Conservation (phyloP, 371 early-diverging fungal species). For the Capniomyces stellatus region DNA sequence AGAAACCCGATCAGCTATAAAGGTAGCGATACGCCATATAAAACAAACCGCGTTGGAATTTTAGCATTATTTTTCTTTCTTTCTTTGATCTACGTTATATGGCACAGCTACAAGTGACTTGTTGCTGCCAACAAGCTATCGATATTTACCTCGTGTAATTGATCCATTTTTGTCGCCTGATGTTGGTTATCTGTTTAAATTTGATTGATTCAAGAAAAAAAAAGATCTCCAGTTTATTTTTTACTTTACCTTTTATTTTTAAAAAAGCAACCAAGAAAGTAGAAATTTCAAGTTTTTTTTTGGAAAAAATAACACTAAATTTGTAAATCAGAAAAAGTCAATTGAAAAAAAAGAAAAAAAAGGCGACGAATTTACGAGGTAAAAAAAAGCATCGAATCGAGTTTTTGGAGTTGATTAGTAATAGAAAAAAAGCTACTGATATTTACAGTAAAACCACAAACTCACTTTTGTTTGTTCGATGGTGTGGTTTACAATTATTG, state of each 20-base stretch:
- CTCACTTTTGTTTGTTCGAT: no score
- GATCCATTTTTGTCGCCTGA: constrained; percentile 1
- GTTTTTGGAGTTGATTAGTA: no score
- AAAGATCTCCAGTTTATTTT: background rate
- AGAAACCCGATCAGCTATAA: constrained; percentile 9
- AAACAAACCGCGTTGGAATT: background rate
- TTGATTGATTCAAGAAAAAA: background rate
- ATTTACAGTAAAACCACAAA: no score
- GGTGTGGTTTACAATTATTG: no score
- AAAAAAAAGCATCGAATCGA: no score
- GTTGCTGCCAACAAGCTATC: background rate
- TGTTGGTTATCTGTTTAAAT: background rate
- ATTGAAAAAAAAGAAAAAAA: no score
- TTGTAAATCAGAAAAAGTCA: no score
- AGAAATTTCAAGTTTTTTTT: no score
- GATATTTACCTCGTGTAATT: background rate
- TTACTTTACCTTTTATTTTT: background rate
- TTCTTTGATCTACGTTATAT: background rate
- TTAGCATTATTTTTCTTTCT: background rate
- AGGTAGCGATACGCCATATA: background rate
- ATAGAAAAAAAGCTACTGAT: no score
- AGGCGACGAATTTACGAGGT: no score
- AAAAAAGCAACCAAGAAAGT: background rate
- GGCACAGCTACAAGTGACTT: background rate
- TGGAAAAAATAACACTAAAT: no score